These are phyloP conservation scores for Fagopyrum tataricum DNA, from an alignment of 148 eudicot species.

Conservation along the genomic window DNA sequence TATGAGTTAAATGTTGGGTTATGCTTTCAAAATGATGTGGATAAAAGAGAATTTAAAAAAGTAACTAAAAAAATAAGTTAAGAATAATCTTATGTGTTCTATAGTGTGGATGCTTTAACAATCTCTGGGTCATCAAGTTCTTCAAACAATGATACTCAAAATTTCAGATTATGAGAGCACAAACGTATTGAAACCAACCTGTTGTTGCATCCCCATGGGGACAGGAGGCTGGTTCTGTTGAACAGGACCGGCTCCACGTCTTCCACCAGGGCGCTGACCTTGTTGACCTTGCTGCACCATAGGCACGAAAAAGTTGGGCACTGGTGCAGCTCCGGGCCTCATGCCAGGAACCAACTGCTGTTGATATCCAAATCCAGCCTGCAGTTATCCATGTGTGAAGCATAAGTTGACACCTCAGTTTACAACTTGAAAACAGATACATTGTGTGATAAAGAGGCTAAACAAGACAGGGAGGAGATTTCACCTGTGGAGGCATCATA, in stretches of 20 bases:
- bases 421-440: background rate
- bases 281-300: constrained; percentile 76
- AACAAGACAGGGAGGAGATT: background rate
- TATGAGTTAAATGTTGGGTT: too few species aligned
- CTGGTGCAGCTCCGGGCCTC: constrained; percentile 71
- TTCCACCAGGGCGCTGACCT: constrained; percentile 78
- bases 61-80: too few species aligned
- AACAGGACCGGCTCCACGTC: constrained; percentile 62
- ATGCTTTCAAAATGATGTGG: too few species aligned
- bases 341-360: constrained; percentile 96
- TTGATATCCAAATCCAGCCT: constrained; percentile 96
- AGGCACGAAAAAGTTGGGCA: constrained; percentile 80
- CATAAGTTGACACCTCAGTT: background rate
- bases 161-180: background rate
- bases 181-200: constrained; percentile 30
- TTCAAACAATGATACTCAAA: background rate
- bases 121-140: too few species aligned
- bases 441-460: too few species aligned
- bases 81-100: too few species aligned
- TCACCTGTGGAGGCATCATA: constrained; percentile 76
- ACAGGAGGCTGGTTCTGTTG: constrained; percentile 79
- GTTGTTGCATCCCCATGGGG: constrained; percentile 78
- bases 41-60: too few species aligned
- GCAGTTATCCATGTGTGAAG: background rate
- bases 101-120: too few species aligned